Evolutionary conservation across 352 stramenopile genomes (phyloP), one percentile per base, ranked within the genome.

Genomic region (Pythium brachiatum): DNA sequence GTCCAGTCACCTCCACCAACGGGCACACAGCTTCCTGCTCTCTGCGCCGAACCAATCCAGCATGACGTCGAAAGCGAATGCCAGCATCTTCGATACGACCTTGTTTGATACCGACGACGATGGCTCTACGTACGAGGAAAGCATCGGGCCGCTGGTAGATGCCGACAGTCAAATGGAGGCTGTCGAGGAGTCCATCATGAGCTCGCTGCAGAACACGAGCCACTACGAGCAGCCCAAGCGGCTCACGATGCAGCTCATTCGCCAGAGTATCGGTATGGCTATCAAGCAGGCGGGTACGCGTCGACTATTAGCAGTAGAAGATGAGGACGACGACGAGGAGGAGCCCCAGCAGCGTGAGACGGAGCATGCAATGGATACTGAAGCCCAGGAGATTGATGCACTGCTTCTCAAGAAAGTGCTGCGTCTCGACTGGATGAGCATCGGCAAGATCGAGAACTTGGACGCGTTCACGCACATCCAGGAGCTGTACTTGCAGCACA

Each of bases 401-500:
- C 61, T 93, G 47, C 61, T 92, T 31, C 44, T 61, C 20, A 83
- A 84, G 55, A 88, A 84, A 67, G 61, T 76, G 27, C 55, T 93
- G 39, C 75, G 83, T 4, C 44, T 93, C 6, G 83, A 93, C 72
- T 91, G 80, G 83, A 73, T 89, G 31, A 79, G 78, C 55, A 76
- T 93, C 26, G 71, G 75, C 29, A 71, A 74, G 51, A 89, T 93
- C 36, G 83, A 93, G 54, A 91, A 93, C 46, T 53, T 93, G 4
- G 81, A 93, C 27, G 81, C 73, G 47, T 90, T 90, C 51, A 86
- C 76, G 29, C 81, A 91, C 47, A 64, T 93, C 31, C 70, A 88
- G 43, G 81, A 91, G 59, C 56, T 93, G 27, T 91, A 91, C 57
- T 70, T 93, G 3, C 83, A 93, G 69, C 81, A 89, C 58, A 93